Percentiles rank a stretch among this genome's conserved stretches.
Evolutionary conservation across 2,329 filamentous ascomycete genomes (phyloP).

Genomic region (Anisogramma anomala): DNA sequence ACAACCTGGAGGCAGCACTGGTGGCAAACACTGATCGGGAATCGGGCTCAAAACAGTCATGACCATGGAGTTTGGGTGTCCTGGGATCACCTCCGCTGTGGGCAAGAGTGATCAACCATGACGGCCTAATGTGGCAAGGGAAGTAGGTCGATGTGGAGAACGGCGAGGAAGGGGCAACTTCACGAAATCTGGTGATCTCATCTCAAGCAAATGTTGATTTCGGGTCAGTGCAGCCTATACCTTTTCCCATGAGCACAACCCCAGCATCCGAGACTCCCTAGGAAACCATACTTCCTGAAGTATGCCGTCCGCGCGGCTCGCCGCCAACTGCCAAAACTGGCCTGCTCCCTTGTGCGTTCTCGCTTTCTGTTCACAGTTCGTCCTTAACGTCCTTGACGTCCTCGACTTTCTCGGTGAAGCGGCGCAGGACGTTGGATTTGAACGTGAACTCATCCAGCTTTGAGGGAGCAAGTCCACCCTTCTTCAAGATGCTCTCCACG

Average conservation of each 20-base stretch:
- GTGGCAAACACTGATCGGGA: slow-evolving; percentile 42
- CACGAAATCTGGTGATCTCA: background rate
- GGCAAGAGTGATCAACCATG: background rate
- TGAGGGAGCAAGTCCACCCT: slow-evolving; percentile 71
- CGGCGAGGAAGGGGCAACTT: background rate
- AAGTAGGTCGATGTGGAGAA: too few relatives aligned
- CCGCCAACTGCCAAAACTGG: too few relatives aligned
- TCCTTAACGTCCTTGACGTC: slow-evolving; percentile 47
- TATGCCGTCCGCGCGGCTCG: background rate
- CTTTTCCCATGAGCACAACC: background rate
- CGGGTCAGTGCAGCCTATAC: background rate
- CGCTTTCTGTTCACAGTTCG: slow-evolving; percentile 45
- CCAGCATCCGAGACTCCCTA: background rate
- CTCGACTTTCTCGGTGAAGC: slow-evolving; percentile 54
- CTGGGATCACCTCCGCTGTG: background rate
- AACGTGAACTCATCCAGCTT: slow-evolving; percentile 82
- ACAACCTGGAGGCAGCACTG: slow-evolving; percentile 68
- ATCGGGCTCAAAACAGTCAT: slow-evolving; percentile 25
- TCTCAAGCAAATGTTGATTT: background rate
- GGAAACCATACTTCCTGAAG: background rate
- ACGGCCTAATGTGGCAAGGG: too few relatives aligned
- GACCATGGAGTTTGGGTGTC: background rate
- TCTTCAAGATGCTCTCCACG: slow-evolving; percentile 67
- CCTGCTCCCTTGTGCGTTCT: background rate
- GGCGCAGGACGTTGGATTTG: slow-evolving; percentile 78